These are phyloP conservation scores for Apophysomyces variabilis DNA, from an alignment of 371 early-diverging fungal genomes.

Conservation along the genomic window DNA sequence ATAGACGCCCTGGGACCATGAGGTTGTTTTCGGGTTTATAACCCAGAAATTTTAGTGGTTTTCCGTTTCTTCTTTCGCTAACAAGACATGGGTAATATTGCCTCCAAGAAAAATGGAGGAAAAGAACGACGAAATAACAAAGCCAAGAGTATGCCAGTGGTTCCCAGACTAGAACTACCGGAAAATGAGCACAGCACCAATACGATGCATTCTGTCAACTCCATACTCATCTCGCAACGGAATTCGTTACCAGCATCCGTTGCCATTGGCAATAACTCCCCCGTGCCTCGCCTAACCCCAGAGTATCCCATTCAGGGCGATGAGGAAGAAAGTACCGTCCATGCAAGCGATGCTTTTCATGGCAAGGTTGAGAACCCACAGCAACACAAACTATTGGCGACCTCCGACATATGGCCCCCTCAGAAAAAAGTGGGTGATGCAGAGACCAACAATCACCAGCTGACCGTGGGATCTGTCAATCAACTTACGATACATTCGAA, in stretches of 20 bases:
- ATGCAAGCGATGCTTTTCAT: conserved; percentile 24
- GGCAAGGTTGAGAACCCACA: conserved; percentile 42
- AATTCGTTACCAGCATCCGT: conserved; percentile 4
- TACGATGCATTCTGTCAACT: conserved; percentile 34
- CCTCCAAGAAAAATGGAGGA: conserved; percentile 18
- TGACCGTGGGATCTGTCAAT: conserved; percentile 34
- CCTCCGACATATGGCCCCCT: conserved; percentile 48
- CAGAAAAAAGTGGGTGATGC: conserved; percentile 14
- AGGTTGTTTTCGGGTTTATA: conserved; percentile 5
- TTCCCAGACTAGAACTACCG: conserved; percentile 15
- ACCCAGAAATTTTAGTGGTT: conserved; percentile 9
- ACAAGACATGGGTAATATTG: conserved; percentile 22
- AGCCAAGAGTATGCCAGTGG: conserved; percentile 16
- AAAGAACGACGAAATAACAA: conserved; percentile 14
- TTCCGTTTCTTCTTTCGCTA: neutral
- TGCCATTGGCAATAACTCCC: neutral
- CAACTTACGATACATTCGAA: conserved; percentile 32
- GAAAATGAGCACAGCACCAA: conserved; percentile 34
- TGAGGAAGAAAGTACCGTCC: conserved; percentile 1
- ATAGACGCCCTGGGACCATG: conserved; percentile 1
- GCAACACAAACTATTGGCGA: conserved; percentile 40
- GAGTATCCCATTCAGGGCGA: conserved; percentile 18
- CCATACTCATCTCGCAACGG: conserved; percentile 34
- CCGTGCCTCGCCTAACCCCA: conserved; percentile 21
- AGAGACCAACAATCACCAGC: conserved; percentile 29